phyloP scores from a whole-genome alignment of 2,329 filamentous ascomycete species.

The Exophiala viscosa region DNA sequence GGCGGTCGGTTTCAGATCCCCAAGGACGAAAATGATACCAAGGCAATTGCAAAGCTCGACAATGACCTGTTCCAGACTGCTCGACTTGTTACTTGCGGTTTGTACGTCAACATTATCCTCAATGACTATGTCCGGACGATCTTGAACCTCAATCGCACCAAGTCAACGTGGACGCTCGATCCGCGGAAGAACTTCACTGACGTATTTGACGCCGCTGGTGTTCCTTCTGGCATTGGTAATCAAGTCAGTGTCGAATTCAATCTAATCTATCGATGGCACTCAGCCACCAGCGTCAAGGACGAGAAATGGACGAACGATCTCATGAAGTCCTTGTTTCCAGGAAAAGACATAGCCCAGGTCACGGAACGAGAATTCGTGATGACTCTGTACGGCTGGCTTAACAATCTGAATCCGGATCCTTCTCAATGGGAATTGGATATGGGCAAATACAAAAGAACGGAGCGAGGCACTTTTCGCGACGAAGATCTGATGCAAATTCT shows the following conservation, averaged over 20 bases:
- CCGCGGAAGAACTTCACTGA: slow-evolving; percentile 26
- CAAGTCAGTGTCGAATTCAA: slow-evolving; percentile 87
- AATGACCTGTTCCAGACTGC: slow-evolving; percentile 57
- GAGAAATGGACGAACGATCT: slow-evolving; percentile 75
- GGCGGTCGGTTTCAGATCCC: slow-evolving; percentile 48
- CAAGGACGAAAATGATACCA: slow-evolving; percentile 28
- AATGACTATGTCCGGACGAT: slow-evolving; percentile 31
- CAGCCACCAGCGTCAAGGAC: slow-evolving; percentile 69
- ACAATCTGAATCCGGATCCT: slow-evolving; percentile 62
- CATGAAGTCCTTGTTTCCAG: slow-evolving; percentile 57
- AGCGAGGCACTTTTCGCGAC: slow-evolving; percentile 63
- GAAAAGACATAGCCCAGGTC: slow-evolving; percentile 55
- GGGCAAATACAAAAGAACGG: slow-evolving; percentile 59
- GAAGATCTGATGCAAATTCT: slow-evolving; percentile 72
- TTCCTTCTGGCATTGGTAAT: slow-evolving; percentile 72
- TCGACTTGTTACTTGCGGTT: slow-evolving; percentile 38
- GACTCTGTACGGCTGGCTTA: slow-evolving; percentile 62
- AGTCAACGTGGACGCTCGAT: slow-evolving; percentile 30
- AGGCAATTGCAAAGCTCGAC: slow-evolving; percentile 45
- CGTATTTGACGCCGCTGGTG: slow-evolving; percentile 43
- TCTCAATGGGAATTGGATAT: slow-evolving; percentile 64
- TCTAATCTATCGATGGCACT: slow-evolving; percentile 83
- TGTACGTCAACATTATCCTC: slow-evolving; percentile 31
- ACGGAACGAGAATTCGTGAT: slow-evolving; percentile 58
- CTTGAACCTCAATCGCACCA: slow-evolving; percentile 29